Percentiles rank a stretch among this genome's conserved stretches.
Evolutionary conservation across 257 asterid species (phyloP).

Genomic region (Salvia splendens): DNA sequence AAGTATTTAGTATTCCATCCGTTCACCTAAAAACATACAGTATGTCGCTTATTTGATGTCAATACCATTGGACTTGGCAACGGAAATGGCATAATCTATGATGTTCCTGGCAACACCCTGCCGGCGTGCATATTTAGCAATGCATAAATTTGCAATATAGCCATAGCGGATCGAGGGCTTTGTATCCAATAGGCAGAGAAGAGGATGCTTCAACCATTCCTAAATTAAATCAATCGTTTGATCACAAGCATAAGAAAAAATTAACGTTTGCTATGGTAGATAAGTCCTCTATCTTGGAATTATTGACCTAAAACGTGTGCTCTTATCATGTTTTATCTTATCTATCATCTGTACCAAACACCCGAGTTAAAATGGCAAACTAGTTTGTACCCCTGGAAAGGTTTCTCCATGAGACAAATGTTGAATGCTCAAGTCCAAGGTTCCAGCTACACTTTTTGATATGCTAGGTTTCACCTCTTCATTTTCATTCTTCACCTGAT

Average conservation of each 20-base stretch:
- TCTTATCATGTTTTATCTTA: no score
- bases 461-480: background rate
- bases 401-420: conserved; percentile 47
- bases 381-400: conserved; percentile 51
- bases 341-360: no score
- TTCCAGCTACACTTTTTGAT: conserved; percentile 42
- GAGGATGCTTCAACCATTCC: conserved; percentile 47
- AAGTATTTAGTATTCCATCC: no score
- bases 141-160: conserved; percentile 69
- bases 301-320: no score
- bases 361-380: no score
- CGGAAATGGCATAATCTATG: conserved; percentile 48
- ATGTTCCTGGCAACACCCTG: conserved; percentile 62
- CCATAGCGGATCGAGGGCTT: conserved; percentile 44
- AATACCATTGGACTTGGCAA: conserved; percentile 50
- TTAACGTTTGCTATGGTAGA: no score
- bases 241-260: no score
- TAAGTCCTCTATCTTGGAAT: no score
- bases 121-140: conserved; percentile 70
- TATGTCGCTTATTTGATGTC: no score
- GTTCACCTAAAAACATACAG: no score
- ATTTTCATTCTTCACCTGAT: conserved; percentile 54
- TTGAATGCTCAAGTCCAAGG: conserved; percentile 63
- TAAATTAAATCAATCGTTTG: background rate
- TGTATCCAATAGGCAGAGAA: conserved; percentile 38